Evolutionary conservation across 495 filamentous ascomycete species (phyloP).

Genomic region (Cercophora sp.): DNA sequence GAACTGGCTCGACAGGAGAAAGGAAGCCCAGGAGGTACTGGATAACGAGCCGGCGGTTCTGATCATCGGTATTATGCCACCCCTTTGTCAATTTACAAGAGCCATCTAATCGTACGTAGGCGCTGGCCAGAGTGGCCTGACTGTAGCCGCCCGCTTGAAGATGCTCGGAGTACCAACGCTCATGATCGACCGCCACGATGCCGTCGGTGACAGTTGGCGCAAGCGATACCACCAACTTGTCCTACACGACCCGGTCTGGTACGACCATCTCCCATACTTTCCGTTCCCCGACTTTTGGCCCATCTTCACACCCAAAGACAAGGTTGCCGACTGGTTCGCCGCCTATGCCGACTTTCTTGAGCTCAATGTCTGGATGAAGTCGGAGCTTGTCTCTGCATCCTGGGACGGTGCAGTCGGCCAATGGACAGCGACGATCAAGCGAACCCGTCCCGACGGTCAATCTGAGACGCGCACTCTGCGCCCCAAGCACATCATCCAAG

Average conservation of each 20-base stretch:
- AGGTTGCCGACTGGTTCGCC: conserved; percentile 75
- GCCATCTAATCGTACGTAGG: conserved; percentile 30
- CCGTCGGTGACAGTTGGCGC: conserved; percentile 76
- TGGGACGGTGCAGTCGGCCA: conserved; percentile 52
- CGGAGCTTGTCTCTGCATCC: conserved; percentile 44
- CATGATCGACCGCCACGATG: conserved; percentile 61
- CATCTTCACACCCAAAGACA: conserved; percentile 74
- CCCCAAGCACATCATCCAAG: conserved; percentile 65
- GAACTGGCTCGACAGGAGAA: conserved; percentile 65
- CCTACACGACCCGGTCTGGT: conserved; percentile 74
- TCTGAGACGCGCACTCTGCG: conserved; percentile 54
- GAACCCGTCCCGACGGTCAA: conserved; percentile 44
- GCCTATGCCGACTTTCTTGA: conserved; percentile 69
- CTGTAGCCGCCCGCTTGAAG: conserved; percentile 65
- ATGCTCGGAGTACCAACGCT: conserved; percentile 62
- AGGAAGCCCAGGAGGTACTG: conserved; percentile 52
- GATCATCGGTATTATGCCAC: conserved; percentile 56
- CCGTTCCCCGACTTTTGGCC: conserved; percentile 66
- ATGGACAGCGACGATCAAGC: conserved; percentile 60
- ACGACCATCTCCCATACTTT: conserved; percentile 71
- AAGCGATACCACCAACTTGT: conserved; percentile 61
- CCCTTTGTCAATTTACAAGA: background rate
- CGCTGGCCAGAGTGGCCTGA: conserved; percentile 57
- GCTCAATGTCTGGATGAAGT: conserved; percentile 69
- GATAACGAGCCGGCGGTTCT: conserved; percentile 59